Base-by-base conservation (phyloP, 2,329 filamentous ascomycete species). In the Stachybotrys chartarum region DNA sequence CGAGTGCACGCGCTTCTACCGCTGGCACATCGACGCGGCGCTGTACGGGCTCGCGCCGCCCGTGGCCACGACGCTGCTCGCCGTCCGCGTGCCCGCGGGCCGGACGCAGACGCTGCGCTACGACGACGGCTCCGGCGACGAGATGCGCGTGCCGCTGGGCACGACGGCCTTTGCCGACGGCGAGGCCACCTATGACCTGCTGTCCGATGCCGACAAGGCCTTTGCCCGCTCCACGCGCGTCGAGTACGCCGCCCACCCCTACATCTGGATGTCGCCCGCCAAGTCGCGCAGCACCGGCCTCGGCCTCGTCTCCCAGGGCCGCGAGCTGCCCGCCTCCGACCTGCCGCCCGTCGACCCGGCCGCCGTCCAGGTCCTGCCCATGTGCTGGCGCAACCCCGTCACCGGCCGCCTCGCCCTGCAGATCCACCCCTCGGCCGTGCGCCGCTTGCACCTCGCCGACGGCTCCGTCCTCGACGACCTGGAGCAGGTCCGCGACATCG, bases 21-120 rank as follows among this genome's bases (percentile, higher is more conserved):
- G 88, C 57, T 91, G 88, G 88, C 88, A 91, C 68, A 91, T 91
- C 54, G 88, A 91, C 64, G 88, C 88, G 4, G 88, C 88, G 1
- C 74, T 91, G 6, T 91, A 91, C 66, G 86, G 82, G 17, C 78
- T 91, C 7, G 82, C 88, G n/a, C 87, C 88, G 3, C 87, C 88
- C 2, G 78, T 85, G 30, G 88, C 85, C 4, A 92, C 88, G 0
- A 85, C 84, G 1, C 77, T 92, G 30, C 77, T 91, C 55, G 88
- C 88, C 0, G 87, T 91, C n/a, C 77, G 78, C 45, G 87, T 92
- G 0, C 88, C 88, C 0, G 76, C 78, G 18, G 86, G 85, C 7
- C 78, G 85, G 35, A 75, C 76, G 14, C 86, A 91, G 67, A 87
- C 77, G 1, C 75, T 89, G 30, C 79, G 86, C 17, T 92, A 91